phyloP scores from a whole-genome alignment of 257 asterid species.

The Cruciata laevipes region DNA sequence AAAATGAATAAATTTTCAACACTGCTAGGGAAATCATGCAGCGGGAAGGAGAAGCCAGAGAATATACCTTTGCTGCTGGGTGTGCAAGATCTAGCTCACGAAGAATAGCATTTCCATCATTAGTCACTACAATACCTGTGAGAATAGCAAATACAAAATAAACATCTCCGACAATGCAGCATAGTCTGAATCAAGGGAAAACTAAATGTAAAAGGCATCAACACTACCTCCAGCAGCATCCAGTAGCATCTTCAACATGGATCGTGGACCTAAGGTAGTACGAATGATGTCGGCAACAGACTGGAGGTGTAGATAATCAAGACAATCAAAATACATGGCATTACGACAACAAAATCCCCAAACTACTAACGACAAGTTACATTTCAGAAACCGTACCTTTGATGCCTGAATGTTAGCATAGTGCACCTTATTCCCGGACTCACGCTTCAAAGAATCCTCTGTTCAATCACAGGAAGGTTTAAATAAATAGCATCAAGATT shows the following conservation, averaged over 20 bases:
- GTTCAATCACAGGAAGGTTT: conserved; percentile 22
- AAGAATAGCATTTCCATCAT: conserved; percentile 94
- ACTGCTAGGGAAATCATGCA: not conserved
- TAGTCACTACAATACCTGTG: conserved; percentile 89
- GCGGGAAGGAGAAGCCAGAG: conserved; percentile 4
- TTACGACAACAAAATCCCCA: not conserved
- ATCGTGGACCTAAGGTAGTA: conserved; percentile 87
- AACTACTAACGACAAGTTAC: not conserved
- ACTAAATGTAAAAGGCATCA: conserved; percentile 4
- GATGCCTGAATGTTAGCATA: conserved; percentile 92
- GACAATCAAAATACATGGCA: not conserved
- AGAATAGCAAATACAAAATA: not conserved
- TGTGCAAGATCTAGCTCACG: conserved; percentile 94
- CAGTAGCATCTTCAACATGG: conserved; percentile 92
- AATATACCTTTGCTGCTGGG: conserved; percentile 82
- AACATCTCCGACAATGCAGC: not conserved
- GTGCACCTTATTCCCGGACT: conserved; percentile 85
- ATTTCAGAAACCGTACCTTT: conserved; percentile 37
- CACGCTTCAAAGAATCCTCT: conserved; percentile 84
- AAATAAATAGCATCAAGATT: not conserved
- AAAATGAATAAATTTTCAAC: conserved; percentile 1
- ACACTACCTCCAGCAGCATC: conserved; percentile 72
- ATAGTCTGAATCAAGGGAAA: not conserved
- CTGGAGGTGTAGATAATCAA: conserved; percentile 29
- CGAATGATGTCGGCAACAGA: conserved; percentile 94